Evolutionary conservation across 129 eudicot genomes (phyloP), one percentile per base, ranked within the genome.

Genomic region (Pulicaria dysenterica): DNA sequence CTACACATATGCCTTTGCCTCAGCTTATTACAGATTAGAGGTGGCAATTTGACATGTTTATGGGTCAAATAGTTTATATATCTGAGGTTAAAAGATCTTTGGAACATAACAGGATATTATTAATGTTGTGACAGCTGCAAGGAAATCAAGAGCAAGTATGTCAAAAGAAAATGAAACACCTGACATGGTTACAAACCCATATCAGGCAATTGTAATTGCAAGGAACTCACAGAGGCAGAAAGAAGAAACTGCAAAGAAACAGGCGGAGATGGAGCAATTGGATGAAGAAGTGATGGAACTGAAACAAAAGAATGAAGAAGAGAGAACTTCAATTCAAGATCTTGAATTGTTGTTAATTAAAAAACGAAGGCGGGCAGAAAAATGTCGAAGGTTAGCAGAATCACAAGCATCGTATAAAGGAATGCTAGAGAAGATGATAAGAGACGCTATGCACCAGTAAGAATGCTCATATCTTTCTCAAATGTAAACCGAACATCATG

Each of bases 381-480:
- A 94, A 72, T 88, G 99, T 41, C 58, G 97, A 63, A 82, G 89
- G 36, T 75, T 94, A 42, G 97, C 99, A 12, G 99, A 94, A 85
- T 90, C 99, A 50, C 99, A 94, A 70, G 83, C 91, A n/a, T 90
- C 98, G 1, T 86, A 94, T 67, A 86, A 87, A 51, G 73, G 85
- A 56, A 94, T 90, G 96, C 85, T 94, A 6, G 98, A 94, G 80
- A 94, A 90, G 80, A 94, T 94, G 98, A 94, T 94, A 41, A 67
- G 97, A 86, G 96, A 90, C 66, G 96, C 98, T 39, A 90, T 94
- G 98, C 98, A 94, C 87, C 98, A 94, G 98, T 94, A 86, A 86
- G 95, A 45, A 61, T 5, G 46, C n/a, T 24, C 31, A 24, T n/a
- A n/a, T n/a, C n/a, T n/a, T n/a, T n/a, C n/a, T n/a, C n/a, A n/a